Conservation (phyloP, 805 yeast species). For the Candida namnaoensis region DNA sequence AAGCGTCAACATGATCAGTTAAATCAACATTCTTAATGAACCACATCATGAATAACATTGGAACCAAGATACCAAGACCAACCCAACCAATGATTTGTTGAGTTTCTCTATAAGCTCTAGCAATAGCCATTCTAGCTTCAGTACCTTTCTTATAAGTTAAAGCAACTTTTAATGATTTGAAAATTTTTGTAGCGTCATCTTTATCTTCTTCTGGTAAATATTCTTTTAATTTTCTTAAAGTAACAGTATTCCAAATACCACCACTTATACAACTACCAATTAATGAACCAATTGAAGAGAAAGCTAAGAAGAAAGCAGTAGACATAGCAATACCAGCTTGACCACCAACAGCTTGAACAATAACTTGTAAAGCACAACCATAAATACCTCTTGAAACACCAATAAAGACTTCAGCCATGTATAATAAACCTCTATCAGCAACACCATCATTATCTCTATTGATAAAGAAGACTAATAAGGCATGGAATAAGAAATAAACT, state of each 20-base stretch:
- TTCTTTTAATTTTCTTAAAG: conserved; percentile 9
- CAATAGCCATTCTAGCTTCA: conserved; percentile 17
- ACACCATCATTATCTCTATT: conserved; percentile 11
- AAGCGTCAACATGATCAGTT: conserved; percentile 13
- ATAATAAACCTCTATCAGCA: conserved; percentile 4
- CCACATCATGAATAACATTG: conserved; percentile 19
- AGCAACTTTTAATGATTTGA: conserved; percentile 16
- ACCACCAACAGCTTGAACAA: conserved; percentile 20
- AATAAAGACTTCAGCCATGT: conserved; percentile 12
- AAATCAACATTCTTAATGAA: conserved; percentile 18
- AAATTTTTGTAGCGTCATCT: conserved; percentile 16
- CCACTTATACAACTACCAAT: conserved; percentile 21
- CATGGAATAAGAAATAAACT: conserved; percentile 16
- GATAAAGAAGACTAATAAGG: conserved; percentile 16
- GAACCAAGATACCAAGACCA: conserved; percentile 18
- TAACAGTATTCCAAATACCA: conserved; percentile 20
- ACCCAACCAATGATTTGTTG: conserved; percentile 21
- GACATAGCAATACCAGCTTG: conserved; percentile 21
- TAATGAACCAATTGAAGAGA: conserved; percentile 19
- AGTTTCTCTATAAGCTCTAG: conserved; percentile 22
- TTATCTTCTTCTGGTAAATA: conserved; percentile 14
- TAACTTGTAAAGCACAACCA: conserved; percentile 16
- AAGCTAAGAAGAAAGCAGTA: conserved; percentile 21
- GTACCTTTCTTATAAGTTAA: conserved; percentile 18
- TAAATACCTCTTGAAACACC: conserved; percentile 21